Conservation (phyloP, 148 eudicot species). For the Talinum fruticosum region DNA sequence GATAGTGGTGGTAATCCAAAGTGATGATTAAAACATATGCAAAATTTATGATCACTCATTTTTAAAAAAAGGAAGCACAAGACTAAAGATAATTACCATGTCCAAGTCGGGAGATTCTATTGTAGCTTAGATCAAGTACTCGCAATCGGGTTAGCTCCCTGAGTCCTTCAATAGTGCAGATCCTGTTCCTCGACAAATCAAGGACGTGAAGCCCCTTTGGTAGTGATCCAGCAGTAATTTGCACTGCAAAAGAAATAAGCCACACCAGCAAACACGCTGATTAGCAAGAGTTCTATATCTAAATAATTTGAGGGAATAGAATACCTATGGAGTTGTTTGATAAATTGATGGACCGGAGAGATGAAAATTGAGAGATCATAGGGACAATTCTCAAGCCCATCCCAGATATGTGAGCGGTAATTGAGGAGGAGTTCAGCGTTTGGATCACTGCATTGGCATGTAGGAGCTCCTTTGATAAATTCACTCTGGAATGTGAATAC, state of each 20-base stretch:
- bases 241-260: slow-evolving; percentile 44
- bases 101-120: slow-evolving; percentile 74
- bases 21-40: neutral
- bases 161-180: slow-evolving; percentile 71
- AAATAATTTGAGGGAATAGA: neutral
- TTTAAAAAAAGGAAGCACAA: neutral
- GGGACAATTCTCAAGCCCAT: slow-evolving; percentile 76
- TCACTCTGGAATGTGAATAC: slow-evolving; percentile 28
- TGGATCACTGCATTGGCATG: slow-evolving; percentile 66
- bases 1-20: slow-evolving; percentile 15
- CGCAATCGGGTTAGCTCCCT: slow-evolving; percentile 76
- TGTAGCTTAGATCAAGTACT: slow-evolving; percentile 80
- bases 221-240: slow-evolving; percentile 71
- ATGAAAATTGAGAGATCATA: slow-evolving; percentile 53
- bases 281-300: neutral
- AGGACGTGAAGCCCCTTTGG: slow-evolving; percentile 88
- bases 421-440: slow-evolving; percentile 74
- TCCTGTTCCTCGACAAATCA: slow-evolving; percentile 80
- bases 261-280: no score
- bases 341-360: slow-evolving; percentile 79
- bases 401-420: slow-evolving; percentile 80
- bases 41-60: neutral
- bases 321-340: slow-evolving; percentile 80
- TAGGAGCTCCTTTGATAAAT: slow-evolving; percentile 53
- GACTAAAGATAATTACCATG: slow-evolving; percentile 48